Conservation (phyloP, 2,329 filamentous ascomycete genomes). For the Monosporascus sp. region DNA sequence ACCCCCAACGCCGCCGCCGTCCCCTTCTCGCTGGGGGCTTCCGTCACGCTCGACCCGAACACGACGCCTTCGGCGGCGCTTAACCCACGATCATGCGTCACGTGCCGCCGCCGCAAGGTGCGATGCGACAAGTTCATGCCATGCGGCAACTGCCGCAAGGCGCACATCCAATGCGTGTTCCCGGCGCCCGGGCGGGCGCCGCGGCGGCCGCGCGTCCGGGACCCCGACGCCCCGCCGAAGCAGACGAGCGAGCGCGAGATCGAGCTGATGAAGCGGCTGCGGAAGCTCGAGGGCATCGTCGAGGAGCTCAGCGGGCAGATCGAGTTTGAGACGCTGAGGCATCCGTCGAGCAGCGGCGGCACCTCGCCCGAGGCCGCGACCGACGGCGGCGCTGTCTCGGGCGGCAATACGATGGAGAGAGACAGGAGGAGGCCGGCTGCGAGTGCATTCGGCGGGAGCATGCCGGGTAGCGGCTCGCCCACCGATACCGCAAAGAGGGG, state of each 20-base stretch:
- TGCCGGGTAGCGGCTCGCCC: conserved; percentile 12
- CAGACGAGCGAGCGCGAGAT: conserved; percentile 57
- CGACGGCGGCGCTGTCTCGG: conserved; percentile 11
- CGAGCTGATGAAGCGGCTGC: conserved; percentile 66
- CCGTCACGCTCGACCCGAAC: conserved; percentile 26
- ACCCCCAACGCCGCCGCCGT: conserved; percentile 1
- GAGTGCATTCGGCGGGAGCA: conserved; percentile 14
- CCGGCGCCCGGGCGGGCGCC: conserved; percentile 70
- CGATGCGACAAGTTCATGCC: conserved; percentile 75
- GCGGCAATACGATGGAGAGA: conserved; percentile 6
- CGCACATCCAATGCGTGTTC: conserved; percentile 67
- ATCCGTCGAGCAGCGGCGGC: conserved; percentile 27
- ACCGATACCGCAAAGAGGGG: conserved; percentile 6
- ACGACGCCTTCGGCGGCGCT: conserved; percentile 23
- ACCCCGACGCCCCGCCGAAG: conserved; percentile 56
- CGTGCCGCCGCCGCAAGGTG: conserved; percentile 54
- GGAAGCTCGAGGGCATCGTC: conserved; percentile 72
- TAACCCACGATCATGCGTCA: conserved; percentile 40
- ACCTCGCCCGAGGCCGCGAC: conserved; percentile 33
- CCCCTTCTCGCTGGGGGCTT: conserved; percentile 18
- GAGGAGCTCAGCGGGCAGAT: conserved; percentile 62
- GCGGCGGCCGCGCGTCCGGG: conserved; percentile 59
- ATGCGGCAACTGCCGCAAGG: conserved; percentile 69
- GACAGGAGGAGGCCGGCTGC: conserved; percentile 17
- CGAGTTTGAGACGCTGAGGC: conserved; percentile 44